Evolutionary conservation across 2,329 filamentous ascomycete species (phyloP), one percentile per base, ranked within the genome.

Genomic region (Colletotrichum sp.): DNA sequence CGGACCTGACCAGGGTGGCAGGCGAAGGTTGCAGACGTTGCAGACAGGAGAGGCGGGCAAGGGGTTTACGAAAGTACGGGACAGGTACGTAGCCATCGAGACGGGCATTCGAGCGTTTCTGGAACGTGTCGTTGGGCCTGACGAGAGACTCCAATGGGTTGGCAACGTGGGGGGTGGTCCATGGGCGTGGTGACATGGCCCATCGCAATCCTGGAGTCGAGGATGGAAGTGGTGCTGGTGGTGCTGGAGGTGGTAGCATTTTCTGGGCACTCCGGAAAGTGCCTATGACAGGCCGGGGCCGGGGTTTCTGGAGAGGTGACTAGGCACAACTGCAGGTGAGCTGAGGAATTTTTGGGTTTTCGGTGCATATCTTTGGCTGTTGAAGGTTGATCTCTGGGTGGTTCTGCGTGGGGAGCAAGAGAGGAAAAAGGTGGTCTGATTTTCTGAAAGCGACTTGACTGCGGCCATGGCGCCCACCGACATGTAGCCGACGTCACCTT

Each of bases 351-450:
- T 75, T 58, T 62, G 55, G 62, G 68, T 55, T 62, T 71, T 55
- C 68, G 36, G 32, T 66, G 68, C 62, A 66, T 61, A 27, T 55
- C 62, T 43, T 61, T 73, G 36, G 39, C 39, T 8, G 30, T 13
- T 25, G 39, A 48, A 62, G 25, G 69, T 43, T 72, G 55, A 67
- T 72, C 25, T 65, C 39, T 73, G 22, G 22, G 71, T 66, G 65
- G 55, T 64, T 72, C 32, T 64, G 70, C 70, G 56, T 68, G 64
- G 34, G 64, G 56, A 62, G 69, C 13, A 28, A 73, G 58, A 70
- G 68, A 70, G 70, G 8, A 67, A 62, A 43, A 43, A 75, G 64
- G 73, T 75, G 73, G 73, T 75, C 73, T 75, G 73, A 75, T 72
- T 65, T 75, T 73, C 34, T 62, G 70, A 68, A 61, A 36, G 73